These are phyloP conservation scores for Quercus berberidifolia DNA, from an alignment of 306 rosid genomes.

Conservation along the genomic window DNA sequence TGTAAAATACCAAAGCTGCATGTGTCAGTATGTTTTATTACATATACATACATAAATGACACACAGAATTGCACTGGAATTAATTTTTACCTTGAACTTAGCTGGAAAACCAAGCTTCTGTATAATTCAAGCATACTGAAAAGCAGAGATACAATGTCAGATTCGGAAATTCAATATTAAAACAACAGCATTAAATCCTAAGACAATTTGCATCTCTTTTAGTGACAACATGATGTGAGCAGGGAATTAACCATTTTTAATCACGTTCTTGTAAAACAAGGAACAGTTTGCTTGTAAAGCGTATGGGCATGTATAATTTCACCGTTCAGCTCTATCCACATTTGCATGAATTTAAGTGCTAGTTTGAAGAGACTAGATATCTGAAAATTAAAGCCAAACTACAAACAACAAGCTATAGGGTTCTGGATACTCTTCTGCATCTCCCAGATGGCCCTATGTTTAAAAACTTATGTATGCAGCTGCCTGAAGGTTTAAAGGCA, in stretches of 20 bases:
- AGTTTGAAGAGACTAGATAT: too few relatives aligned
- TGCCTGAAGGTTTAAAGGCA: not conserved
- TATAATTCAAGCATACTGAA: conserved; percentile 82
- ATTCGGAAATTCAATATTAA: not conserved
- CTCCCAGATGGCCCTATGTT: not conserved
- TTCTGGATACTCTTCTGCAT: not conserved
- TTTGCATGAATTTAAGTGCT: not conserved
- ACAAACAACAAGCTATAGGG: not conserved
- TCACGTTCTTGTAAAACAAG: not conserved
- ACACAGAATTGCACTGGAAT: not conserved
- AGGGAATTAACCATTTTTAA: not conserved
- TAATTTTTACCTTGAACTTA: conserved; percentile 28
- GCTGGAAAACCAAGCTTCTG: conserved; percentile 92
- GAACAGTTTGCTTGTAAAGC: not conserved
- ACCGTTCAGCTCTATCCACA: not conserved
- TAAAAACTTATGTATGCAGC: not conserved
- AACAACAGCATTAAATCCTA: not conserved
- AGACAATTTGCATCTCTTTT: not conserved
- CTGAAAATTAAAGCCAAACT: too few relatives aligned
- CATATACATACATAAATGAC: not conserved
- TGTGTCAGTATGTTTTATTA: not conserved
- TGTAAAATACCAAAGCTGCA: not conserved
- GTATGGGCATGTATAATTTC: not conserved
- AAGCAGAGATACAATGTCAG: conserved; percentile 18
- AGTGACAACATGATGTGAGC: not conserved